Base-by-base conservation (phyloP, 345 rosid species). In the Euclidium syriacum region DNA sequence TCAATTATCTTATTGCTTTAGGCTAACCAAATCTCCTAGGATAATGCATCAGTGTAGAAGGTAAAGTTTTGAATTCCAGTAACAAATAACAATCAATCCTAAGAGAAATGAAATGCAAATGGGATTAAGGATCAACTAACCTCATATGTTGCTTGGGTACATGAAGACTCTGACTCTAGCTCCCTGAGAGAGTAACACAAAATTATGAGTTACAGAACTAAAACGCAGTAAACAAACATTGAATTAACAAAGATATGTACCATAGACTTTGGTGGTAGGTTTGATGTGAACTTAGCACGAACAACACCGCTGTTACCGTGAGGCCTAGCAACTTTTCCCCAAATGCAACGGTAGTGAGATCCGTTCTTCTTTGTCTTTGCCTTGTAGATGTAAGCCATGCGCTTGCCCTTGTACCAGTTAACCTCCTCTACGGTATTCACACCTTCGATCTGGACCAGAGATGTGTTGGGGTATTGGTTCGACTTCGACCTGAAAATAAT, bases 301-400 rank as follows among this genome's bases (percentile, higher is more conserved):
- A 90, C 95, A 3, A 90, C 89, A 11, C 97, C 95, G 4, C 87
- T 90, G 87, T 90, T 90, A 68, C 97, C 97, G 39, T 87, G 95
- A 68, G 97, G 88, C 77, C 97, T 79, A 9, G 74, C 6, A 6
- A 90, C 97, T 78, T 90, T 87, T 6, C 97, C 97, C 97, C 97
- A 90, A 17, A 90, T 87, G 84, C 97, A 90, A 18, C 95, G 94
- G 56, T 87, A 90, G 76, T 87, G 92, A 0, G 84, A 68, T 5
- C 95, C 95, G 17, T 85, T 73, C 85, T 77, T 80, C 88, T 85
- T 90, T 57, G 85, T 86, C 77, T 82, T 87, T 4, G 95, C 97
- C 73, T 87, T 90, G 88, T 90, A 90, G 58, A 90, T 90, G 68
- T 90, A 90, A 48, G 92, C 97, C 95, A 87, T 70, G 6, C 90